Evolutionary conservation across 768 basidiomycete genomes (phyloP), one percentile per base, ranked within the genome.

Genomic region (Cubamyces sp.): DNA sequence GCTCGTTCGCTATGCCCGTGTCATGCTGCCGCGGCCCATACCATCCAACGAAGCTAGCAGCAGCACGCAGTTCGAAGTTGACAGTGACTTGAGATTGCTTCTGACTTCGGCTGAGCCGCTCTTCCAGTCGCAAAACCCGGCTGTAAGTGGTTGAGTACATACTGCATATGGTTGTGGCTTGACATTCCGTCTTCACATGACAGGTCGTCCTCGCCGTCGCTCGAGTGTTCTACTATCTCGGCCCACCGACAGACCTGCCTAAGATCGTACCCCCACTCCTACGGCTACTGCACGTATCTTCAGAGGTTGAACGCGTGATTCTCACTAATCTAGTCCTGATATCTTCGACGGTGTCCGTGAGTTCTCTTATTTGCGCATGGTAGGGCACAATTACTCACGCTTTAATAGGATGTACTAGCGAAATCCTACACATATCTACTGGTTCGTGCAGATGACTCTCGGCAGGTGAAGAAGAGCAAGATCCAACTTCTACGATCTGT

Each of bases 81-180:
- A 98, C 71, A 72, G 77, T 40, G 96, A 98, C 72, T 74, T 96
- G 39, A 82, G 87, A 60, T 77, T 98, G 47, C 79, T 96, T 9
- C 74, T 97, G 23, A 79, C 81, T 9, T 87, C 84, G 28, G 79
- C 86, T 0, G 87, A 91, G 65, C 90, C 92, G 8, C 77, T 97
- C 12, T 87, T 96, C 64, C 88, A 91, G 69, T 94, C 91, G 54
- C 81, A 87, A 58, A 98, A 97, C 74, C 87, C 95, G 15, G 92
- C 95, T 5, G 94, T 96, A 66, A 67, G 87, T 71, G 3, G n/a
- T 7, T 26, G 19, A 59, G 62, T 51, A 16, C 15, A 47, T 1
- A 4, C 5, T 18, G 42, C n/a, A 6, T 16, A 15, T 34, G 14
- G 18, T 46, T 14, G 9, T 15, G 30, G 9, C 2, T 1, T 50